Base-by-base conservation (phyloP, 176 grass and related monocot species). In the Panicum miliaceum region DNA sequence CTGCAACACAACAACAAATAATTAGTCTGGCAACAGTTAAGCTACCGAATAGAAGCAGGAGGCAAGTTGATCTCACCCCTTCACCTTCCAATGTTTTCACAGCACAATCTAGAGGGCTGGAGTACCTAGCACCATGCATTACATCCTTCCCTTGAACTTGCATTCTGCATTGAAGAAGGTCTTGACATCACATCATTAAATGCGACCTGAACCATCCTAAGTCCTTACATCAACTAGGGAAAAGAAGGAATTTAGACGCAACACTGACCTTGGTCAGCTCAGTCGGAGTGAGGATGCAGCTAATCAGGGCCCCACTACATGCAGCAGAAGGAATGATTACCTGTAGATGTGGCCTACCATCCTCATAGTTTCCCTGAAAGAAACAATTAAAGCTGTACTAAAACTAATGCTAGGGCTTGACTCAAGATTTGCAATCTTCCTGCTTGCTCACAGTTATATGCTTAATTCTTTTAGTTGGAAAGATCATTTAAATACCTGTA, bases 81-180 rank as follows among this genome's bases (percentile, higher is more conserved):
- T 98, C 95, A 84, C 38, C 85, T 76, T 92, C 60, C 54, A 98
- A 40, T 57, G 91, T 98, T 93, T 95, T 98, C 25, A 86, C 35
- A 80, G 89, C 95, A 85, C 90, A 93, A 89, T 98, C 92, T 68
- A 98, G 71, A 79, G 95, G 95, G 32, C 95, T 92, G 29, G 82
- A 86, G 76, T 93, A 98, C 72, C 82, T 89, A 56, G 87, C 10
- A 80, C 79, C 75, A 88, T 78, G 86, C 34, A 67, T 79, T 69
- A 80, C 22, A 68, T 91, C 82, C 86, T 95, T 98, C 66, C 95
- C 95, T 91, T 98, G 95, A 85, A 95, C 95, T 98, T 98, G 92
- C 92, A 98, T 98, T 90, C 95, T 98, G 92, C 95, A 95, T 92
- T 98, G 92, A 79, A 98, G 37, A 91, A 91, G 59, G 43, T 89